Conservation (phyloP, 495 filamentous ascomycete genomes). For the Aspergillus biplanus region DNA sequence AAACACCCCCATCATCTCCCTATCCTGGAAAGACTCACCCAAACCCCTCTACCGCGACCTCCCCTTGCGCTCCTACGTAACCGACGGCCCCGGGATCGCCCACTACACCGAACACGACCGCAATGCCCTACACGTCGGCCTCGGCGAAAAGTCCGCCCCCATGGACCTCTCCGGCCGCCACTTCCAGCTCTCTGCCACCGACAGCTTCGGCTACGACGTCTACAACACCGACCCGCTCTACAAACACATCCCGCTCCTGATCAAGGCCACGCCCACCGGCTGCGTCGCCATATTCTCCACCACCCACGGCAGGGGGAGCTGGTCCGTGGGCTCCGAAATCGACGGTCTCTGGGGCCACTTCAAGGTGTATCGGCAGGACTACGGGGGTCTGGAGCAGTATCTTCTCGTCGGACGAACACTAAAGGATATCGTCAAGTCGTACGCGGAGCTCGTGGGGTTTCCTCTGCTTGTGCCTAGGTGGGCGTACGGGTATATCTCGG, state of each 20-base stretch:
- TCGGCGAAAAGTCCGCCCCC: slow-evolving; percentile 71
- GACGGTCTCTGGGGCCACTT: slow-evolving; percentile 72
- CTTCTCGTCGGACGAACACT: slow-evolving; percentile 67
- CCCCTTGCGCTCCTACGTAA: slow-evolving; percentile 62
- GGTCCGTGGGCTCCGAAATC: slow-evolving; percentile 69
- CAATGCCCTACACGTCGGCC: slow-evolving; percentile 62
- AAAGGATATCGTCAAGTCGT: slow-evolving; percentile 63
- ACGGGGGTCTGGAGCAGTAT: slow-evolving; percentile 72
- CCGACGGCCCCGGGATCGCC: slow-evolving; percentile 59
- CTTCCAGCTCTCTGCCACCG: slow-evolving; percentile 67
- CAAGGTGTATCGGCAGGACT: slow-evolving; percentile 71
- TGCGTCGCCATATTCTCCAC: slow-evolving; percentile 70
- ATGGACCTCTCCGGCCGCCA: slow-evolving; percentile 70
- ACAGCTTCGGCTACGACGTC: slow-evolving; percentile 71
- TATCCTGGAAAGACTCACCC: slow-evolving; percentile 53
- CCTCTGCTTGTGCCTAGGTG: slow-evolving; percentile 67
- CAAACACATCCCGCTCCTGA: slow-evolving; percentile 71
- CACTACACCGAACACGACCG: slow-evolving; percentile 63
- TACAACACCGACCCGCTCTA: slow-evolving; percentile 73
- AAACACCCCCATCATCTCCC: slow-evolving; percentile 56
- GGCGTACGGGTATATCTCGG: slow-evolving; percentile 70
- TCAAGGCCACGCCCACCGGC: slow-evolving; percentile 62
- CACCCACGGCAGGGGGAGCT: slow-evolving; percentile 62
- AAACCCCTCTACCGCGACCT: slow-evolving; percentile 61
- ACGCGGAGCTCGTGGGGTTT: slow-evolving; percentile 67